Evolutionary conservation across 441 rosid genomes (phyloP), one percentile per base, ranked within the genome.

Genomic region (Erodium texanum): DNA sequence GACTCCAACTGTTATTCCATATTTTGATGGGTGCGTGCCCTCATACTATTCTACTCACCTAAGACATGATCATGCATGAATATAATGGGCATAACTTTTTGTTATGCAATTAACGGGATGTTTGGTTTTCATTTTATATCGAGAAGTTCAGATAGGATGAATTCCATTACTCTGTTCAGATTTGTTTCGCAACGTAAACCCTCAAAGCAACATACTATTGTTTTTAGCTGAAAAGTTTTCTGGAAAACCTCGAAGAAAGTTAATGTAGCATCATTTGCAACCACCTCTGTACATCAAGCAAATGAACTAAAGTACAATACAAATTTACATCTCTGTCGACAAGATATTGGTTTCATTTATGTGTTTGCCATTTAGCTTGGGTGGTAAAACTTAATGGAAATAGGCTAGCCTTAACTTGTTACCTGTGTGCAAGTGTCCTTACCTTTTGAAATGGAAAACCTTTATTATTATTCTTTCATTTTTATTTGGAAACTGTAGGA

Each of bases 1-100:
- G 62, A 12, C 32, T 32, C 66, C 18, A 24, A 66, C 62, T 29
- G 8, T 67, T 36, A 24, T 64, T 45, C 24, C 48, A 7, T 66
- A 23, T 16, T 41, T 10, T 66, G 32, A 41, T 59, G 27, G 50
- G 59, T 27, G 15, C 10, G 59, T 27, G 15, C 10, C 70, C 65
- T 16, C 14, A 58, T 19, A 24, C 70, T 22, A 24, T 29, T 41
- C 48, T 15, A 38, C 43, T 38, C 43, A 38, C 43, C 43, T 38
- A 59, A 66, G 36, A 24, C 38, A 7, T 71, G 7, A n/a, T 24
- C n/a, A 43, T 15, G 32, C 8, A 16, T 23, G 15, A 16, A 66
- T 27, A 43, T 38, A 7, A 38, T 38, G 14, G 43, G 43, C 10
- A 9, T 38, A 38, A 8, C 43, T 38, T 38, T 38, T 38, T 38